These are phyloP conservation scores for Colletotrichum euphorbiae DNA, from an alignment of 2,329 filamentous ascomycete species.

Conservation along the genomic window DNA sequence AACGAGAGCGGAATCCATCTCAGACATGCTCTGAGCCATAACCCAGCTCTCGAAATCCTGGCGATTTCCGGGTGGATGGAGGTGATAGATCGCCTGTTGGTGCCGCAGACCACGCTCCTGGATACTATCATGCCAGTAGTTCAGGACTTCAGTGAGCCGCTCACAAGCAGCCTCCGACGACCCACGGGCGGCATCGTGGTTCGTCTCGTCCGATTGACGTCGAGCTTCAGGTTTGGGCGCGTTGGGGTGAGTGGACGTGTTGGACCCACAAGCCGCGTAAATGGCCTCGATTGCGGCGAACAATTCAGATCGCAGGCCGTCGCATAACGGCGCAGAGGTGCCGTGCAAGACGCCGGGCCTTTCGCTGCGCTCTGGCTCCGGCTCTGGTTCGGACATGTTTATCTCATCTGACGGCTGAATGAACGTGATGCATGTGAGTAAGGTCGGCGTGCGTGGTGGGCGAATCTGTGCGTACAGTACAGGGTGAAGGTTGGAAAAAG, in stretches of 20 bases:
- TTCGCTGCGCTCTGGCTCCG: slow-evolving; percentile 14
- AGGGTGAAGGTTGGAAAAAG: neutral
- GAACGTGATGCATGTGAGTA: neutral
- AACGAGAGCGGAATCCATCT: slow-evolving; percentile 8
- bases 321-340: slow-evolving; percentile 16
- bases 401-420: slow-evolving; percentile 1
- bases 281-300: slow-evolving; percentile 27
- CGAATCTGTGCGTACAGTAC: neutral
- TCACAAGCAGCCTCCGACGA: neutral
- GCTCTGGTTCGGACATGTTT: slow-evolving; percentile 22
- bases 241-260: slow-evolving; percentile 4
- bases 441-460: neutral
- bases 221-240: neutral
- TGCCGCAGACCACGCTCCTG: neutral
- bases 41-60: slow-evolving; percentile 20
- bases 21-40: slow-evolving; percentile 14
- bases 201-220: neutral
- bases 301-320: slow-evolving; percentile 16
- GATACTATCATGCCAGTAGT: slow-evolving; percentile 19
- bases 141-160: neutral
- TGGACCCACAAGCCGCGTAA: slow-evolving; percentile 24
- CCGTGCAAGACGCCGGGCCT: slow-evolving; percentile 22
- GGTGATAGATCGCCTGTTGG: slow-evolving; percentile 30
- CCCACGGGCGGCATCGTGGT: neutral
- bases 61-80: slow-evolving; percentile 21